Evolutionary conservation across 345 rosid species (phyloP).

Genomic region (Chamaenerion angustifolium): DNA sequence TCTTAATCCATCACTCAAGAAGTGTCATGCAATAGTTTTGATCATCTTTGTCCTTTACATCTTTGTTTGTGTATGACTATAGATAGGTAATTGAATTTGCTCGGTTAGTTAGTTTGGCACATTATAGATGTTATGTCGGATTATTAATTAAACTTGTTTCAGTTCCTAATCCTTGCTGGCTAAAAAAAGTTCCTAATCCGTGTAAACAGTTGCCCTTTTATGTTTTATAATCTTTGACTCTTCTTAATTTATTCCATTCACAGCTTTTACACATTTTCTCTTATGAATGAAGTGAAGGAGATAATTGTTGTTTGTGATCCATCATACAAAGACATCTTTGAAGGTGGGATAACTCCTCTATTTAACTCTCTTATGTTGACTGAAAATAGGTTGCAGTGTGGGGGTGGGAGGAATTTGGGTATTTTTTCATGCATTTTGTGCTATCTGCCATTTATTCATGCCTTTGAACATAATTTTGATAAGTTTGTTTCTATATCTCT

Average conservation of each 20-base stretch:
- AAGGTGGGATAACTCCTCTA: slow-evolving; percentile 38
- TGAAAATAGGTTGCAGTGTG: background rate
- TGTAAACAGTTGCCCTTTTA: background rate
- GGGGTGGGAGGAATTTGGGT: no score
- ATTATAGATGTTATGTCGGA: no score
- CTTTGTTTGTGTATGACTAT: no score
- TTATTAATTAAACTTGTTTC: no score
- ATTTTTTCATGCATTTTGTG: no score
- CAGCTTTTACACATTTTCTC: slow-evolving; percentile 74
- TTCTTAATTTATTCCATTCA: slow-evolving; percentile 4
- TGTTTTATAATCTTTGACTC: background rate
- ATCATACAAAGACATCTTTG: slow-evolving; percentile 67
- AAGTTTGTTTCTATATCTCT: slow-evolving; percentile 4
- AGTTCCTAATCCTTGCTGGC: no score
- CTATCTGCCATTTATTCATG: background rate
- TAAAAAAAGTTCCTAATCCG: no score
- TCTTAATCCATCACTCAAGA: no score
- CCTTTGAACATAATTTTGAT: slow-evolving; percentile 6
- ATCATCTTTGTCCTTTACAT: background rate
- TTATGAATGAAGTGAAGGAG: slow-evolving; percentile 72
- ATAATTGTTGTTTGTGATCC: slow-evolving; percentile 96
- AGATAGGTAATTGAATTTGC: no score
- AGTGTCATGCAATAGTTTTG: background rate
- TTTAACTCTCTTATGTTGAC: background rate
- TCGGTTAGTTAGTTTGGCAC: no score